These are phyloP conservation scores for Magnaporthiopsis rhizophila DNA, from an alignment of 2,329 filamentous ascomycete species.

Conservation along the genomic window DNA sequence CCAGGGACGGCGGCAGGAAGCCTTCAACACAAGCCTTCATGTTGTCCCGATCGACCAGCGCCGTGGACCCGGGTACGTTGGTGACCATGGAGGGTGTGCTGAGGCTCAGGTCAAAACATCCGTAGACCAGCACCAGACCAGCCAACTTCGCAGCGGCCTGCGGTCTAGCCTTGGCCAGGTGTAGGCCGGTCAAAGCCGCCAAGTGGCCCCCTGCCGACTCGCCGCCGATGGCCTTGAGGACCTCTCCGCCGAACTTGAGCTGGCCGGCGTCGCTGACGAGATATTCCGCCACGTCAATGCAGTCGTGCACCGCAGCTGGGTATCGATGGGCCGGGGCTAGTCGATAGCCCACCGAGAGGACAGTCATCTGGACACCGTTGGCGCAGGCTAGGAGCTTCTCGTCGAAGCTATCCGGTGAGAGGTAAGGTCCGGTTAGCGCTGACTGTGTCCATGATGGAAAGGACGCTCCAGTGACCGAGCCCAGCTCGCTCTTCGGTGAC, in stretches of 20 bases:
- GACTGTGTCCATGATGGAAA: neutral
- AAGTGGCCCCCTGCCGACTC: neutral
- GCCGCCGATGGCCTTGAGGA: slow-evolving; percentile 20
- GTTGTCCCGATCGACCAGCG: slow-evolving; percentile 33
- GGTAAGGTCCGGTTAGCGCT: neutral
- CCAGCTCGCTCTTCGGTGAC: too few species aligned
- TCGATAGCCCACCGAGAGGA: slow-evolving; percentile 50
- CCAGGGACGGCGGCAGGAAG: neutral
- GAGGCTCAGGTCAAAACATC: slow-evolving; percentile 38
- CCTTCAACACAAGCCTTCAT: slow-evolving; percentile 17
- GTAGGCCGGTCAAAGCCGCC: slow-evolving; percentile 22
- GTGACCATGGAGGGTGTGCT: slow-evolving; percentile 34
- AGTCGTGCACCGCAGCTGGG: slow-evolving; percentile 46
- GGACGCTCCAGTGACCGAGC: too few species aligned
- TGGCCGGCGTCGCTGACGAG: slow-evolving; percentile 36
- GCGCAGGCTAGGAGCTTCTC: slow-evolving; percentile 39
- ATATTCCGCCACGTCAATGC: slow-evolving; percentile 47
- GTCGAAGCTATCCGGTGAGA: slow-evolving; percentile 13
- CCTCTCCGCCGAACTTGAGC: slow-evolving; percentile 28
- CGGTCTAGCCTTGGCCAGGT: slow-evolving; percentile 31
- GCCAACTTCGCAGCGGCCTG: slow-evolving; percentile 29
- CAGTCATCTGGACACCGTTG: slow-evolving; percentile 36
- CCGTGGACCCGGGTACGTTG: slow-evolving; percentile 32
- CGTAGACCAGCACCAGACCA: slow-evolving; percentile 45
- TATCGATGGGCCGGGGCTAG: slow-evolving; percentile 52